Conservation (phyloP, 768 basidiomycete species). For the Auricularia sp. region DNA sequence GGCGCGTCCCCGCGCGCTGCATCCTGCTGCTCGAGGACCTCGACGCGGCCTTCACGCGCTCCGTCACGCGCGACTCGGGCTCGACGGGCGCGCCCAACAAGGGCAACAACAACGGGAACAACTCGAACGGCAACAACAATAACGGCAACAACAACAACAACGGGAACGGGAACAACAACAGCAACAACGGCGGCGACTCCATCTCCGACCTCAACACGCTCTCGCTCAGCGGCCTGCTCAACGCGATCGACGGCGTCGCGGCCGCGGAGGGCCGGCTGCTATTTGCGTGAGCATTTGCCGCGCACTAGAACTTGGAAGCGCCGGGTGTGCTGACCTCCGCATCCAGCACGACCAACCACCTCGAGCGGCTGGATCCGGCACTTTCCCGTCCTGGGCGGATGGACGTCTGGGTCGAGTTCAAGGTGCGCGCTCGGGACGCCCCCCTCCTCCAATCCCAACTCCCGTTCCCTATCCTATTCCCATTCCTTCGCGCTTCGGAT, state of each 20-base stretch:
- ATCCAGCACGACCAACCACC: slow-evolving; percentile 63
- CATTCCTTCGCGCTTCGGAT: not conserved
- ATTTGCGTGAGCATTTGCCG: slow-evolving; percentile 43
- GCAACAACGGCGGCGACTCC: slow-evolving; percentile 17
- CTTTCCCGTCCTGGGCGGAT: slow-evolving; percentile 85
- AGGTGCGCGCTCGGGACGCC: slow-evolving; percentile 19
- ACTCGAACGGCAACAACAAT: slow-evolving; percentile 22
- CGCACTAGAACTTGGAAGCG: not conserved
- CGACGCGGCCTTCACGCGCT: slow-evolving; percentile 79
- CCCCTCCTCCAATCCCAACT: too few species aligned
- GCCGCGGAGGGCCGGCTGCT: slow-evolving; percentile 80
- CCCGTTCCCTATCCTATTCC: too few species aligned
- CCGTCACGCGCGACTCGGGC: slow-evolving; percentile 52
- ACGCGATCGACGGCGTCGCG: slow-evolving; percentile 78
- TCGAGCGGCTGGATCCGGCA: slow-evolving; percentile 81
- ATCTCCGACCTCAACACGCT: slow-evolving; percentile 73
- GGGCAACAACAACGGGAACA: slow-evolving; percentile 22
- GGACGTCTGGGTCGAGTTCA: slow-evolving; percentile 73
- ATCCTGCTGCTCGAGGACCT: slow-evolving; percentile 86
- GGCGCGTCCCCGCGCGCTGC: slow-evolving; percentile 75
- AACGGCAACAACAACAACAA: slow-evolving; percentile 35
- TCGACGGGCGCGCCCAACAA: slow-evolving; percentile 12
- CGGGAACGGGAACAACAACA: slow-evolving; percentile 32
- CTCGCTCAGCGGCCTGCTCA: slow-evolving; percentile 70
- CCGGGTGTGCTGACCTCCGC: not conserved